phyloP scores from a whole-genome alignment of 2,329 filamentous ascomycete species.

The Tolypocladium paradoxum region DNA sequence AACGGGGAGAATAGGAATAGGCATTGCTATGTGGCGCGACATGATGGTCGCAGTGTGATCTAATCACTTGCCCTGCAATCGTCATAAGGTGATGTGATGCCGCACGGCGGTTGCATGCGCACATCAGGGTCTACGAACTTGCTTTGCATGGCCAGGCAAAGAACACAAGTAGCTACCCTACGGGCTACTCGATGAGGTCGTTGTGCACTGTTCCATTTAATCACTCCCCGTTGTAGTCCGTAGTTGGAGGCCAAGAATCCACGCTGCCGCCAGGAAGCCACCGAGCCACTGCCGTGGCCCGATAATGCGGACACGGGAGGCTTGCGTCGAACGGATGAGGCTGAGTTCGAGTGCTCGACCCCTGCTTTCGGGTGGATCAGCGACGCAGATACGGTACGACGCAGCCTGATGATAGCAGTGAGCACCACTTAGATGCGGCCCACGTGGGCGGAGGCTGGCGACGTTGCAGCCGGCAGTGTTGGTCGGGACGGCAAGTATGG shows the following conservation, averaged over 20 bases:
- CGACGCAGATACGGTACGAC: neutral
- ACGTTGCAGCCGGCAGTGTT: neutral
- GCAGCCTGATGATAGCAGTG: neutral
- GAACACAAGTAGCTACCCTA: neutral
- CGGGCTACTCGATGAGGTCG: too few relatives aligned
- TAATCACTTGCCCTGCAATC: neutral
- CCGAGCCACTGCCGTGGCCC: neutral
- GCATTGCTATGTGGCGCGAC: too few relatives aligned
- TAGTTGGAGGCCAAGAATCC: neutral
- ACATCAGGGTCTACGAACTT: neutral
- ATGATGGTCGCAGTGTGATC: neutral
- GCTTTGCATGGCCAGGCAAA: neutral
- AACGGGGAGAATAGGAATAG: too few relatives aligned
- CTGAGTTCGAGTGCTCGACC: neutral
- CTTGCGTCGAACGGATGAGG: neutral
- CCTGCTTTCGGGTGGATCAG: neutral
- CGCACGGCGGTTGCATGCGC: neutral
- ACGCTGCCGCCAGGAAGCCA: neutral
- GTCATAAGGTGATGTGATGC: neutral
- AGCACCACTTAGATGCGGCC: neutral
- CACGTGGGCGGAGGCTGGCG: neutral
- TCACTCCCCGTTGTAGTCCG: too few relatives aligned
- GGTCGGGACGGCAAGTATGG: neutral
- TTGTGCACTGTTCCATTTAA: too few relatives aligned
- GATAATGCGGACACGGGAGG: neutral